Base-by-base conservation (phyloP, 2,329 filamentous ascomycete species). In the Diaporthe caulivora region DNA sequence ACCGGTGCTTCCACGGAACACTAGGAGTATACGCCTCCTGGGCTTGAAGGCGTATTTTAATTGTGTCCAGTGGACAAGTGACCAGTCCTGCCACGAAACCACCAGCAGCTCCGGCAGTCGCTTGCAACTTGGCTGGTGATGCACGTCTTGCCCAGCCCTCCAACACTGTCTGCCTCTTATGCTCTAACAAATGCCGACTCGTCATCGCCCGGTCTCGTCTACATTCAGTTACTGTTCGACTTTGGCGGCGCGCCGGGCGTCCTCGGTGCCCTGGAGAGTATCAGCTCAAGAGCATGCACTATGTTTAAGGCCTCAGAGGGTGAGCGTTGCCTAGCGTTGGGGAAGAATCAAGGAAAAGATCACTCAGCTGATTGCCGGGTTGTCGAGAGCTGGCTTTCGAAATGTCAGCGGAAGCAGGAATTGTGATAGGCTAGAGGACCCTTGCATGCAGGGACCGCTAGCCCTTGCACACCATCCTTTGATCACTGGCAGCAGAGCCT, bases 41-140 rank as follows among this genome's bases (percentile, higher is more conserved):
- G 21, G 95, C 96, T 83, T 99, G 97, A 74, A 99, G 85, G 84
- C 98, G 98, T 58, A 97, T 99, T 86, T 99, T 99, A 84, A 99
- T 98, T 75, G 99, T 97, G 87, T 99, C 97, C 78, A 99, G 92
- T 53, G 97, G 97, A 82, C 97, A 99, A 68, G 96, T 98, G 76
- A 98, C 94, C 70, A 99, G 90, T 64, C 97, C 97, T 9, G 95
- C 98, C 26, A 95, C 95, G 79, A 98, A 94, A 67, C 97, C 97
- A 60, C 95, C 96, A 73, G 94, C 88, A 62, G 95, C 96, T 70
- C 97, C 97, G 55, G 95, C 93, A 72, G 98, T 87, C 76, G 95
- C 94, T 82, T 97, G 94, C 82, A 98, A 91, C 76, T 90, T 88
- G 29, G 89, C 86, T 75, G 91, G 88, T 44, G 89, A 90, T 62